Evolutionary conservation across 768 basidiomycete genomes (phyloP).

Genomic region (Auricularia cornea): DNA sequence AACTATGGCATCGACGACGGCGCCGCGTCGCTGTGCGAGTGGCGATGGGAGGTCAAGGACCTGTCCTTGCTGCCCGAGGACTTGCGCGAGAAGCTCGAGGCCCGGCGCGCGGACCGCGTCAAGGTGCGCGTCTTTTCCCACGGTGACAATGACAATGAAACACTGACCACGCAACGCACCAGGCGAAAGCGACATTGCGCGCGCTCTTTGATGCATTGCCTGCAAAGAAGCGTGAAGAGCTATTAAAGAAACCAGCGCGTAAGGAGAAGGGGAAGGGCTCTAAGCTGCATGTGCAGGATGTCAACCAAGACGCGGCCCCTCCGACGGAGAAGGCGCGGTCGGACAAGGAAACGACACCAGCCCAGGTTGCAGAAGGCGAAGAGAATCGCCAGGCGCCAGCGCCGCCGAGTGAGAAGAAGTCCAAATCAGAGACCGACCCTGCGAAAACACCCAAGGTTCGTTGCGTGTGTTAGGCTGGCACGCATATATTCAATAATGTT

Average conservation of each 20-base stretch:
- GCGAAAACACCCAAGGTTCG: background rate
- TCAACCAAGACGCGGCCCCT: background rate
- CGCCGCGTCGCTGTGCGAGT: slow-evolving; percentile 62
- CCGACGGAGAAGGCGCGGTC: background rate
- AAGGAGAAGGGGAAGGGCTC: slow-evolving; percentile 32
- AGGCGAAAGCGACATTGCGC: slow-evolving; percentile 56
- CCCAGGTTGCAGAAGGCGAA: background rate
- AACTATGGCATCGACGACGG: slow-evolving; percentile 72
- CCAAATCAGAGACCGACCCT: background rate
- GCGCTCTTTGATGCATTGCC: slow-evolving; percentile 49
- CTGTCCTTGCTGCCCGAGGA: slow-evolving; percentile 61
- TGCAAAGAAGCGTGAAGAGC: slow-evolving; percentile 47
- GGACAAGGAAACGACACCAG: background rate
- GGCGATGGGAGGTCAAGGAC: slow-evolving; percentile 81
- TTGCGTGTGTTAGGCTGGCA: background rate
- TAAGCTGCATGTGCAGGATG: slow-evolving; percentile 28
- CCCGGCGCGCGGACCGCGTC: slow-evolving; percentile 52
- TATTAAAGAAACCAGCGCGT: slow-evolving; percentile 22
- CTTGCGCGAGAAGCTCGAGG: slow-evolving; percentile 51
- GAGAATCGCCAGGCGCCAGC: background rate
- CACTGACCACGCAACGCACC: background rate
- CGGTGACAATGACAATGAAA: slow-evolving; percentile 1
- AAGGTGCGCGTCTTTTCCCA: slow-evolving; percentile 37
- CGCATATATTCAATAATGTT: background rate
- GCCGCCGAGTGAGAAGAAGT: slow-evolving; percentile 18